These are phyloP conservation scores for Teunomyces funiuensis DNA, from an alignment of 805 yeast genomes.

Conservation along the genomic window DNA sequence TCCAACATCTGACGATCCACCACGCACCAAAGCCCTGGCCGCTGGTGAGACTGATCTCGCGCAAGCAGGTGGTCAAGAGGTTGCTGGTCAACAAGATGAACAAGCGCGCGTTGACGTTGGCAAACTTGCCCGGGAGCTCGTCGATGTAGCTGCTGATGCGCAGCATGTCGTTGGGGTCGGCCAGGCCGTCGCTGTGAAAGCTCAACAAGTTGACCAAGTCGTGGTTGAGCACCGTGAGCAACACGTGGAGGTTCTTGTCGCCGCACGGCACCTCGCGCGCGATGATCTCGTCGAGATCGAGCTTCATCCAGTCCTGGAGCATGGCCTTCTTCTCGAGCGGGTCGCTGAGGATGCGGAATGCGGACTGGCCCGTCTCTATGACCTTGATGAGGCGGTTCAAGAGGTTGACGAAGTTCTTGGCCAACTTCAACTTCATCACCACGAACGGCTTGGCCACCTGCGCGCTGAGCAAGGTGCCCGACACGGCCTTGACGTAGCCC, in stretches of 20 bases:
- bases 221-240: slow-evolving; percentile 32
- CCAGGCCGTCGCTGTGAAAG: background rate
- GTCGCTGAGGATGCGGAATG: slow-evolving; percentile 45
- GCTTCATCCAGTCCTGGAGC: slow-evolving; percentile 59
- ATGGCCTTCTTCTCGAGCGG: slow-evolving; percentile 46
- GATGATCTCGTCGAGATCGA: slow-evolving; percentile 47
- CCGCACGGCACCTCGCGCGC: slow-evolving; percentile 54
- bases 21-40: slow-evolving; percentile 66
- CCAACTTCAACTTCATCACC: slow-evolving; percentile 51
- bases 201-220: slow-evolving; percentile 20
- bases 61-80: slow-evolving; percentile 54
- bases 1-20: slow-evolving; percentile 78
- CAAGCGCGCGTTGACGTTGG: slow-evolving; percentile 52
- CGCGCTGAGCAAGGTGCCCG: slow-evolving; percentile 29
- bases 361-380: slow-evolving; percentile 52
- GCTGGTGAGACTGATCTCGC: slow-evolving; percentile 60
- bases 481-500: slow-evolving; percentile 47
- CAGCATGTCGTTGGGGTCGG: slow-evolving; percentile 10
- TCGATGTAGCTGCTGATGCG: slow-evolving; percentile 29
- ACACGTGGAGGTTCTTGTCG: slow-evolving; percentile 21
- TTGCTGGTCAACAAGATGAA: slow-evolving; percentile 55
- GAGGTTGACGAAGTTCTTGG: slow-evolving; percentile 53
- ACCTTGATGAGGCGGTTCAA: slow-evolving; percentile 55
- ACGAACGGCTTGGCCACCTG: slow-evolving; percentile 53
- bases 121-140: slow-evolving; percentile 47